A percentile compares a stretch with the other conserved stretches of the same genome.
phyloP scores from a whole-genome alignment of 2,329 filamentous ascomycete species.

The Escovopsis sp. region DNA sequence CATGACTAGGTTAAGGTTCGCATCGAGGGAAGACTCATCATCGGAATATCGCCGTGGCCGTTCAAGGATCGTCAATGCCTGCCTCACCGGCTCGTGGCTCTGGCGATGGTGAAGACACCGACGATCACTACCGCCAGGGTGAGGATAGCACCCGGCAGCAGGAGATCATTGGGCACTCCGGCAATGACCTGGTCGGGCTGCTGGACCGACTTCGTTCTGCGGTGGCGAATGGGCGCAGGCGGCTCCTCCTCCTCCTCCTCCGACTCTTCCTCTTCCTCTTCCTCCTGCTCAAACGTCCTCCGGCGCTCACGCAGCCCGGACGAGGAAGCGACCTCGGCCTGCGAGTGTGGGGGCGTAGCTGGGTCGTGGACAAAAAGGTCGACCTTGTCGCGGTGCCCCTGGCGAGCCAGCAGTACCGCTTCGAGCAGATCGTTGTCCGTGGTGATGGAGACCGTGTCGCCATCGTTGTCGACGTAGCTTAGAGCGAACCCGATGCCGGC shows the following conservation, averaged over 20 bases:
- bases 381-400: constrained; percentile 73
- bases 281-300: constrained; percentile 33
- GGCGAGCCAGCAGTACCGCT: constrained; percentile 70
- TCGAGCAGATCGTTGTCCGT: constrained; percentile 87
- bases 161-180: constrained; percentile 84
- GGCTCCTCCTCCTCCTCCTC: constrained; percentile 38
- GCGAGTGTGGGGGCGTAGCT: constrained; percentile 65
- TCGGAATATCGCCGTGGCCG: no score
- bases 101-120: constrained; percentile 78
- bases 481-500: constrained; percentile 70
- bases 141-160: constrained; percentile 86
- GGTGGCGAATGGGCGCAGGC: constrained; percentile 29
- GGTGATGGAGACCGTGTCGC: constrained; percentile 91
- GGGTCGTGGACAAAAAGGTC: constrained; percentile 95
- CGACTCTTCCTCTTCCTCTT: constrained; percentile 39
- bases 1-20: constrained; percentile 11
- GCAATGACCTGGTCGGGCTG: constrained; percentile 66
- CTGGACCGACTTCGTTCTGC: constrained; percentile 20
- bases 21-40: no score
- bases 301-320: constrained; percentile 35
- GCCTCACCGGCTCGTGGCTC: constrained; percentile 42
- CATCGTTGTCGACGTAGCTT: constrained; percentile 93
- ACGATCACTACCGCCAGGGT: constrained; percentile 90
- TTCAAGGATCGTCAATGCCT: no score
- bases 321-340: constrained; percentile 27